phyloP scores from a whole-genome alignment of 2,329 filamentous ascomycete genomes.

The Trichoderma atrobrunneum region DNA sequence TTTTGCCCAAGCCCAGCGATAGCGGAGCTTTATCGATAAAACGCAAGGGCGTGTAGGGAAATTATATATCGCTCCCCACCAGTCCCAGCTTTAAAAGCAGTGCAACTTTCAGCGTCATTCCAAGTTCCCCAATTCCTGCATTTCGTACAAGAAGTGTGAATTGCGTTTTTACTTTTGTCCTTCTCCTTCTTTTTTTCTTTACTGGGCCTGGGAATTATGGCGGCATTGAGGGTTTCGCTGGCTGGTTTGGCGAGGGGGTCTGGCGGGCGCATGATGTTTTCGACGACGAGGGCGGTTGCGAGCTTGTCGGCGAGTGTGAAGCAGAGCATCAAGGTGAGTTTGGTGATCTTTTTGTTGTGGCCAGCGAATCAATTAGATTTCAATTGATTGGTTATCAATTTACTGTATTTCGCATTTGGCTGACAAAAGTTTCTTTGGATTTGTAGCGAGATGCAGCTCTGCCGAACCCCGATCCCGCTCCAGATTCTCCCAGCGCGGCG shows the following conservation, averaged over 20 bases:
- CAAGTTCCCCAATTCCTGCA: not conserved
- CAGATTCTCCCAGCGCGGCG: slow-evolving; percentile 70
- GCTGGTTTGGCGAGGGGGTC: slow-evolving; percentile 28
- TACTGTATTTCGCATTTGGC: not conserved
- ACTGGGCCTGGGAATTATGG: slow-evolving; percentile 34
- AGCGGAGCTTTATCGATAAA: slow-evolving; percentile 24
- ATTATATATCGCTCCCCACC: slow-evolving; percentile 15
- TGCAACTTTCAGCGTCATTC: not conserved
- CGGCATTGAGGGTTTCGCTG: slow-evolving; percentile 41
- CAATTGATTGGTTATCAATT: not conserved
- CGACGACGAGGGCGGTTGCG: slow-evolving; percentile 37
- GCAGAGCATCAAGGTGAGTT: slow-evolving; percentile 36
- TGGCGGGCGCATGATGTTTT: slow-evolving; percentile 29
- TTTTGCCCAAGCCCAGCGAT: not conserved
- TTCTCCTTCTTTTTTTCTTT: not conserved
- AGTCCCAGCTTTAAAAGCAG: not conserved
- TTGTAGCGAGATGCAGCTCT: slow-evolving; percentile 34
- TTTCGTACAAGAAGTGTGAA: not conserved
- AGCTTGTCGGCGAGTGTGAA: slow-evolving; percentile 36
- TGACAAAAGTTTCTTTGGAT: not conserved
- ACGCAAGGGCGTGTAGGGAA: not conserved
- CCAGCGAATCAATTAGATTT: not conserved
- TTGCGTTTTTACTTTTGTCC: not conserved
- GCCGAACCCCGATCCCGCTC: slow-evolving; percentile 68
- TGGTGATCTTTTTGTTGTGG: no score